A percentile compares a stretch with the other conserved stretches of the same genome.
These are phyloP conservation scores for Debaryomyces subglobosus DNA, from an alignment of 1,139 yeast genomes.

Conservation along the genomic window DNA sequence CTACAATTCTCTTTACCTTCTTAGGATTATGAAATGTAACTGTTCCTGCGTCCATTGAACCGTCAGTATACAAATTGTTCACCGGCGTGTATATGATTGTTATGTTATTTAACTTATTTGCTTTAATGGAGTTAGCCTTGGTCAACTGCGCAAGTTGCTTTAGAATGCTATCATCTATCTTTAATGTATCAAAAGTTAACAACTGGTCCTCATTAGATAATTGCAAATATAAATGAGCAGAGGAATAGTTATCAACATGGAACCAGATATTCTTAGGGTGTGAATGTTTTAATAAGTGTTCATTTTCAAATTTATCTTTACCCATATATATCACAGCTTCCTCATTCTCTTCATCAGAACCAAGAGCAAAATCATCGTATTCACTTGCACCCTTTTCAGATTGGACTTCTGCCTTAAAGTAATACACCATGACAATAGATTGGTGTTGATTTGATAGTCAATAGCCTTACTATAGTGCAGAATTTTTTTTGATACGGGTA, in stretches of 20 bases:
- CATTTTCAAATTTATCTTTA: constrained; percentile 76
- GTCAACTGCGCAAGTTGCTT: constrained; percentile 74
- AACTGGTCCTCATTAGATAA: constrained; percentile 49
- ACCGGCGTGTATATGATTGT: constrained; percentile 79
- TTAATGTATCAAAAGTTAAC: constrained; percentile 35
- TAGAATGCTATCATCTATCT: constrained; percentile 55
- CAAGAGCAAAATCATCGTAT: constrained; percentile 20
- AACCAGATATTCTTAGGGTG: constrained; percentile 78
- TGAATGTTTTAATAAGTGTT: constrained; percentile 69
- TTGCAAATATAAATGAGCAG: constrained; percentile 81
- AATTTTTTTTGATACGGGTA: neutral
- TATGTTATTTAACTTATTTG: constrained; percentile 70
- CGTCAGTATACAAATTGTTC: constrained; percentile 68
- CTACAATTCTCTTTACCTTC: constrained; percentile 55
- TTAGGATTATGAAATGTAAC: constrained; percentile 68
- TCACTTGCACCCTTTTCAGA: constrained; percentile 17
- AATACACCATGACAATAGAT: constrained; percentile 54
- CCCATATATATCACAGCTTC: constrained; percentile 64
- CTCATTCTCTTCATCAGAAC: constrained; percentile 28
- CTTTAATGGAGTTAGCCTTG: constrained; percentile 80
- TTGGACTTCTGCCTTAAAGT: constrained; percentile 51
- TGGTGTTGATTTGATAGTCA: neutral
- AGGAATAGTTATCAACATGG: constrained; percentile 78
- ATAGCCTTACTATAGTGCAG: neutral
- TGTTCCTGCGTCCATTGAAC: constrained; percentile 82